A percentile compares a stretch with the other conserved stretches of the same genome.
phyloP scores from a whole-genome alignment of 768 basidiomycete species.

The Harrya chromipes region DNA sequence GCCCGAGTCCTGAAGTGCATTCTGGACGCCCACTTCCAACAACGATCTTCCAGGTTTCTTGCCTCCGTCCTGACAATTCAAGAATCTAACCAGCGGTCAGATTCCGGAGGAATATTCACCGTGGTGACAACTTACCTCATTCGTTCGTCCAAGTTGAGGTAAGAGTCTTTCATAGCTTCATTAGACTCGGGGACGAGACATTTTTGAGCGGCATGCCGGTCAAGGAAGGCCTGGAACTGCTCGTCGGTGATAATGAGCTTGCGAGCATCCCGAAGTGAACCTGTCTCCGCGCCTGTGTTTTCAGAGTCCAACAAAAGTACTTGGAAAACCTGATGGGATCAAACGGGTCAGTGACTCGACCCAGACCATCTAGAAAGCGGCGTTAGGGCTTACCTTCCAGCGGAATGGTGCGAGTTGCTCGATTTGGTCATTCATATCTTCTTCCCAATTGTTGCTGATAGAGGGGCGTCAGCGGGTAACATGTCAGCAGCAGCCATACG shows the following conservation, averaged over 20 bases:
- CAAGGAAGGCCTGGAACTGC: slow-evolving; percentile 36
- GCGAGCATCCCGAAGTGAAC: slow-evolving; percentile 34
- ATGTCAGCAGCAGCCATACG: neutral
- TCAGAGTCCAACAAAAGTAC: slow-evolving; percentile 36
- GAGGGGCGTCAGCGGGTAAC: neutral
- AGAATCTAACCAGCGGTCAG: slow-evolving; percentile 21
- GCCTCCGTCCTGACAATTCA: slow-evolving; percentile 35
- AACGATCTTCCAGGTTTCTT: slow-evolving; percentile 26
- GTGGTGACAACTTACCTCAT: slow-evolving; percentile 30
- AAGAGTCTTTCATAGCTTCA: slow-evolving; percentile 39
- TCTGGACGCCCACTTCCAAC: slow-evolving; percentile 34
- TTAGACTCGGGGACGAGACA: slow-evolving; percentile 39
- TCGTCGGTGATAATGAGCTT: slow-evolving; percentile 32
- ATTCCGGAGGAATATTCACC: neutral
- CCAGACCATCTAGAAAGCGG: neutral
- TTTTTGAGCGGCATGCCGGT: slow-evolving; percentile 30
- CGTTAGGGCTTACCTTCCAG: slow-evolving; percentile 34
- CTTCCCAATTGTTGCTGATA: slow-evolving; percentile 36
- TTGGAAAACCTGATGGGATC: slow-evolving; percentile 31
- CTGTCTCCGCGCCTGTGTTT: slow-evolving; percentile 31
- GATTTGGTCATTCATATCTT: slow-evolving; percentile 40
- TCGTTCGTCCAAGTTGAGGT: slow-evolving; percentile 37
- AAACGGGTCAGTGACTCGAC: slow-evolving; percentile 5
- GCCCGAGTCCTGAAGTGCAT: slow-evolving; percentile 33
- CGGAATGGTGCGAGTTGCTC: slow-evolving; percentile 33